phyloP scores from a whole-genome alignment of 2,329 filamentous ascomycete species.

The Myotisia sp. region DNA sequence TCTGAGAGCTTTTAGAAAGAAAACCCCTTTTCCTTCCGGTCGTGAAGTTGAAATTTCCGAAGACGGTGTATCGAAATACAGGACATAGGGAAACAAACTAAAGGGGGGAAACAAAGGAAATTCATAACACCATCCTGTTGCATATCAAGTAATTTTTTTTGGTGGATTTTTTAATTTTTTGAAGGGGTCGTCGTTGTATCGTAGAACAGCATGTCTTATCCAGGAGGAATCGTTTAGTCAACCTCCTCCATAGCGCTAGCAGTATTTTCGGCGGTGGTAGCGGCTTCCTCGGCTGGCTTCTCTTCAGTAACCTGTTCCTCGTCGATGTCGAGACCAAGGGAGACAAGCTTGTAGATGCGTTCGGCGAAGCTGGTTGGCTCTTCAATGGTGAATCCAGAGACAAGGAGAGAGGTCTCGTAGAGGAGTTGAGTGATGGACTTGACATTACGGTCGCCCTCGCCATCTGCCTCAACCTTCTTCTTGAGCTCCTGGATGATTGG shows the following conservation, averaged over 20 bases:
- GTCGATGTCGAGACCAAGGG: slow-evolving; percentile 92
- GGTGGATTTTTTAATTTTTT: not conserved
- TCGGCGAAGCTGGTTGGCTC: slow-evolving; percentile 96
- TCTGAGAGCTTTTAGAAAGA: slow-evolving; percentile 2
- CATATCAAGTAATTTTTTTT: slow-evolving; percentile 2
- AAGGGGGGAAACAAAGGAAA: slow-evolving; percentile 2
- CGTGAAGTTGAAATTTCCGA: not conserved
- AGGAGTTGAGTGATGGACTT: slow-evolving; percentile 98
- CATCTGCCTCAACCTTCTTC: slow-evolving; percentile 96
- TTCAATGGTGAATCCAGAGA: slow-evolving; percentile 98
- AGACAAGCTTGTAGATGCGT: slow-evolving; percentile 99
- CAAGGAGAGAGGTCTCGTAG: slow-evolving; percentile 95
- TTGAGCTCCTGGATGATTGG: slow-evolving; percentile 97
- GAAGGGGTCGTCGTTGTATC: too few relatives aligned
- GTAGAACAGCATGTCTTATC: slow-evolving; percentile 3
- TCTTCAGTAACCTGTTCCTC: slow-evolving; percentile 63
- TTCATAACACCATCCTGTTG: slow-evolving; percentile 6
- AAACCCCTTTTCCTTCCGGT: not conserved
- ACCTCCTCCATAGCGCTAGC: slow-evolving; percentile 99
- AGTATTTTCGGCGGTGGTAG: slow-evolving; percentile 51
- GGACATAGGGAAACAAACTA: not conserved
- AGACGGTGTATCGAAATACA: slow-evolving; percentile 2
- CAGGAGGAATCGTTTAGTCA: slow-evolving; percentile 49
- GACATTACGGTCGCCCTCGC: slow-evolving; percentile 96
- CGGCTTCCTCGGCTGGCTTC: slow-evolving; percentile 43